Evolutionary conservation across 352 stramenopile genomes (phyloP), one percentile per base, ranked within the genome.

Genomic region (Lagenidium sp.): DNA sequence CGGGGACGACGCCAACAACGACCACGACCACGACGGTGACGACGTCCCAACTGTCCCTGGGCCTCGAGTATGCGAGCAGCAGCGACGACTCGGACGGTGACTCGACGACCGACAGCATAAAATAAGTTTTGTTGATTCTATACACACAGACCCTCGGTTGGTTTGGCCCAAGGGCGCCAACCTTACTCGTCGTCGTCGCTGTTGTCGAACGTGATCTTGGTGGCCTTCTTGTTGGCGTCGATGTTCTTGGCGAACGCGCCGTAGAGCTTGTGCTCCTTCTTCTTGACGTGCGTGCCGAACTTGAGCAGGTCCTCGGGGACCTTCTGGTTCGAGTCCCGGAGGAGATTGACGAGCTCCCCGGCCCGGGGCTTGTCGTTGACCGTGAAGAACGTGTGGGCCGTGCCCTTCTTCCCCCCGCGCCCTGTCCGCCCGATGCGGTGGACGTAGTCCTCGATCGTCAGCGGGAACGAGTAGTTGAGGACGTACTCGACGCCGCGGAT

Each of bases 231-330:
- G 49, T 46, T 76, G 60, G 95, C 87, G 58, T 96, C 86, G 30
- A 95, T 85, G 49, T 93, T 84, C 61, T 96, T 97, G 29, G 90
- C 88, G 36, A 97, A 97, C 38, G 94, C 96, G 37, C 96, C 96
- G 60, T 99, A 99, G 16, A 99, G 63, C 59, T 99, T 98, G 84
- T 99, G 94, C 65, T 98, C 94, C 86, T 99, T 99, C 80, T 99
- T 99, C 76, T 99, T 99, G 38, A 99, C 97, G 25, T 97, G 96
- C 49, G 95, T 98, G 50, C 96, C 96, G 66, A 99, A 99, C 60
- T 97, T 97, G 57, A 95, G 88, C 26, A 99, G 68, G 36, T 95
- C 94, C 21, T 91, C 77, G 3, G 96, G 96, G 47, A 98, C 84
- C 20, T 76, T 44, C 59, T 98, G 90, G 43, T 95, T 96, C 38